phyloP scores from a whole-genome alignment of 2,329 filamentous ascomycete genomes.

The Colletotrichum sidae region DNA sequence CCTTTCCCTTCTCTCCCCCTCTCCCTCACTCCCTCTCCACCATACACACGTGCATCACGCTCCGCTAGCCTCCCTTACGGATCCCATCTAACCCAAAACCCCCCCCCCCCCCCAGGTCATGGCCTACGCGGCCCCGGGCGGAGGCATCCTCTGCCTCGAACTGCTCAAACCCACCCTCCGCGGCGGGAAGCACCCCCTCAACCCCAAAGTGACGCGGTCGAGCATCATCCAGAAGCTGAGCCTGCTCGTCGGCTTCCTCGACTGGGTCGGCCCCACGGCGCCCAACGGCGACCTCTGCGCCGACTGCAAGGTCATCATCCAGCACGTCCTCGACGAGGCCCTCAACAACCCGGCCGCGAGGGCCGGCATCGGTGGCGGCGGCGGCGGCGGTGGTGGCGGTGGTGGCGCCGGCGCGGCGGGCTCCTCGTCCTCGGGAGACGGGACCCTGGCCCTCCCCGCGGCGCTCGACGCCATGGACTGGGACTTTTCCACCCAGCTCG shows the following conservation, averaged over 20 bases:
- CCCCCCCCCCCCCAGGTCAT: constrained; percentile 52
- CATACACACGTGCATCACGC: background rate
- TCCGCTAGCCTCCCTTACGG: constrained; percentile 7
- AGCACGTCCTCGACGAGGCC: constrained; percentile 61
- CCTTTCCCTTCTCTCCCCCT: too few relatives aligned
- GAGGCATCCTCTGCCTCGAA: constrained; percentile 64
- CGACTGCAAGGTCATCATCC: constrained; percentile 60
- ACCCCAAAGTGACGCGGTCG: constrained; percentile 55
- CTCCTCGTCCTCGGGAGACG: constrained; percentile 26
- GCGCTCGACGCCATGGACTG: constrained; percentile 46
- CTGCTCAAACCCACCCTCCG: constrained; percentile 53
- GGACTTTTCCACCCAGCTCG: constrained; percentile 45
- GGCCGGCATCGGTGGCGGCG: too few relatives aligned
- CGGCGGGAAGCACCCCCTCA: constrained; percentile 46
- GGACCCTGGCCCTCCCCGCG: constrained; percentile 20
- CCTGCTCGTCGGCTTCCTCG: constrained; percentile 62
- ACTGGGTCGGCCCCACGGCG: constrained; percentile 60
- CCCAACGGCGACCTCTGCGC: constrained; percentile 62
- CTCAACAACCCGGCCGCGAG: constrained; percentile 50
- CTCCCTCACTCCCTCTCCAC: background rate
- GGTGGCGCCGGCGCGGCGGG: constrained; percentile 24
- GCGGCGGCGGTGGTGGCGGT: too few relatives aligned
- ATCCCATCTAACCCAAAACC: too few relatives aligned
- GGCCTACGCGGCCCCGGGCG: constrained; percentile 61
- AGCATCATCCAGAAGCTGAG: constrained; percentile 64